Percentiles rank a stretch among this genome's conserved stretches.
Evolutionary conservation across 441 rosid species (phyloP).

Genomic region (Cnidoscolus chayamansa): DNA sequence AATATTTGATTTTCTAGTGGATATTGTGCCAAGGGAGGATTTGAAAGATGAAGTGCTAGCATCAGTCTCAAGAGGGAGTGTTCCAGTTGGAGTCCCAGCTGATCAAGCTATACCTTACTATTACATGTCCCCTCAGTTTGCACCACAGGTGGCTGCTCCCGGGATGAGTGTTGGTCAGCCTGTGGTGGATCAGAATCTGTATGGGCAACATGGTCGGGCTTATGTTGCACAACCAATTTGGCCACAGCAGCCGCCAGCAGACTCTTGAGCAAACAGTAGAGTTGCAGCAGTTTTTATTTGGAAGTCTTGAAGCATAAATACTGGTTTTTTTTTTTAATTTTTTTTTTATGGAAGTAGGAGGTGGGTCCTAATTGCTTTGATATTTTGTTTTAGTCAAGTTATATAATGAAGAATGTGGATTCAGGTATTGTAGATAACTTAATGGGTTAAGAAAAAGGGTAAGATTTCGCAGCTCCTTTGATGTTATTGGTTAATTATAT

Average conservation of each 20-base stretch:
- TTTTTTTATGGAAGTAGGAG: not conserved
- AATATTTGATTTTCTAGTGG: constrained; percentile 30
- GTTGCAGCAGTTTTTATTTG: not conserved
- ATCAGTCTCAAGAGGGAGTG: constrained; percentile 19
- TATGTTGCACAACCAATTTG: constrained; percentile 40
- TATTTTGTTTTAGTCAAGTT: not conserved
- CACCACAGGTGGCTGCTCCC: constrained; percentile 36
- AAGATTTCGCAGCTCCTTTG: not conserved
- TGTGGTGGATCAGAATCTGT: constrained; percentile 42
- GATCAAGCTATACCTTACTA: constrained; percentile 24
- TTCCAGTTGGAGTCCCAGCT: constrained; percentile 17
- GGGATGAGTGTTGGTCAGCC: constrained; percentile 50
- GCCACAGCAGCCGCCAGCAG: constrained; percentile 48
- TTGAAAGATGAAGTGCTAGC: constrained; percentile 25
- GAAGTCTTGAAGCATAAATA: not conserved
- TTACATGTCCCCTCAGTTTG: constrained; percentile 41
- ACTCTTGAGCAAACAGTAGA: constrained; percentile 17
- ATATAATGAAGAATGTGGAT: not conserved
- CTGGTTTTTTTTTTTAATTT: not conserved
- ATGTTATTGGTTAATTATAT: not conserved
- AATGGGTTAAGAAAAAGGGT: not conserved
- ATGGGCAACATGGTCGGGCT: constrained; percentile 37
- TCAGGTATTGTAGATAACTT: constrained; percentile 15
- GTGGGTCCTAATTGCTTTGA: not conserved
- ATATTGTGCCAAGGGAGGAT: constrained; percentile 31